phyloP scores from a whole-genome alignment of 345 rosid species.

The Excoecaria cochinchinensis region DNA sequence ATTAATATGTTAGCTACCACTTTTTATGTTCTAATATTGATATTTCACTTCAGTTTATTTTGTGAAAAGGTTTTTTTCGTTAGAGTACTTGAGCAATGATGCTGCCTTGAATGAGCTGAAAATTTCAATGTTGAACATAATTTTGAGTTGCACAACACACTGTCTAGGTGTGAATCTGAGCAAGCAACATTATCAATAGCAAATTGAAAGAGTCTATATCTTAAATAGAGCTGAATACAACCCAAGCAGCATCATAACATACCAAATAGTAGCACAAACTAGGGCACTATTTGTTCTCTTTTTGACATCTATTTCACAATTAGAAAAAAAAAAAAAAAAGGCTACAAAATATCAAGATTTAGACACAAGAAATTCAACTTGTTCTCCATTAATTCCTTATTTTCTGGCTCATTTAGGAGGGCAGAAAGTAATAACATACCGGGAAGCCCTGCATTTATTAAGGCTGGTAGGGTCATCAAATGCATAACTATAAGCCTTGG shows the following conservation, averaged over 20 bases:
- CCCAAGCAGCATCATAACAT: neutral
- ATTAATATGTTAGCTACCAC: too few relatives aligned
- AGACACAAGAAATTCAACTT: neutral
- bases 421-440: conserved; percentile 88
- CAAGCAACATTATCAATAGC: neutral
- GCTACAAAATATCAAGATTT: too few relatives aligned
- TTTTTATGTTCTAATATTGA: too few relatives aligned
- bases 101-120: neutral
- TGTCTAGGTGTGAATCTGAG: neutral
- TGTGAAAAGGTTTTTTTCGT: neutral
- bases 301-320: neutral
- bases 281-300: neutral
- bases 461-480: conserved; percentile 89
- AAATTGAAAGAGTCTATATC: neutral
- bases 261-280: neutral
- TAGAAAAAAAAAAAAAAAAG: neutral
- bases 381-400: neutral
- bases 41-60: neutral
- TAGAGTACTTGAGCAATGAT: neutral
- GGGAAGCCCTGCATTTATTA: conserved; percentile 81
- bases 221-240: neutral
- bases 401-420: conserved; percentile 31
- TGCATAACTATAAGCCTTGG: conserved; percentile 89
- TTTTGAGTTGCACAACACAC: neutral
- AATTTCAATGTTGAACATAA: too few relatives aligned